Evolutionary conservation across 805 yeast species (phyloP).

Genomic region (Saccharomycopsis javanensis): DNA sequence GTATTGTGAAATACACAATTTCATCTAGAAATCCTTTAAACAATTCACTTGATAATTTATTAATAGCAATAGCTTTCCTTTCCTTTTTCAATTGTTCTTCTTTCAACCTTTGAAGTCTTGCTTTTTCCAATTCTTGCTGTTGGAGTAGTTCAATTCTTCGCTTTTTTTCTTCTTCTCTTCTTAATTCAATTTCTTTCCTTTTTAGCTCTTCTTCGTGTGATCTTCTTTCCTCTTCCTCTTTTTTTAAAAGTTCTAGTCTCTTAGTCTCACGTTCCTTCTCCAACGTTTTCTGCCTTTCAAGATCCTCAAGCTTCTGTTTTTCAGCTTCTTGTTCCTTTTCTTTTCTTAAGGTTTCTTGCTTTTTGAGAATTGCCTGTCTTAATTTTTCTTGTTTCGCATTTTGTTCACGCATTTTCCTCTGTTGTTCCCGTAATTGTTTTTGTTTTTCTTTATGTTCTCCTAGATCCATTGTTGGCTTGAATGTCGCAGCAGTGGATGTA

Average conservation of each 20-base stretch:
- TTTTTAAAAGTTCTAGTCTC: background rate
- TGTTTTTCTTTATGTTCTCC: background rate
- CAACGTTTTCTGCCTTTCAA: background rate
- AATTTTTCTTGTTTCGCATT: conserved; percentile 11
- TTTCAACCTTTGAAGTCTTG: background rate
- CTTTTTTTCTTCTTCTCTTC: conserved; percentile 12
- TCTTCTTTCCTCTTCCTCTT: conserved; percentile 1
- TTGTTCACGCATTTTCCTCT: conserved; percentile 4
- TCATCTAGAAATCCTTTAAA: conserved; percentile 12
- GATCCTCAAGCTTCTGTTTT: conserved; percentile 8
- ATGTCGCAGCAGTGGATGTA: background rate
- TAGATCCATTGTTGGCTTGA: background rate
- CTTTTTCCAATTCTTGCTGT: background rate
- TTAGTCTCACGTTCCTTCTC: conserved; percentile 1
- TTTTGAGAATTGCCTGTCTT: conserved; percentile 1
- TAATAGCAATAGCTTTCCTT: background rate
- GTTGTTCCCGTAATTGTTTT: background rate
- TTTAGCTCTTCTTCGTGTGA: conserved; percentile 11
- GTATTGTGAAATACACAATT: conserved; percentile 23
- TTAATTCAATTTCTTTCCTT: conserved; percentile 11
- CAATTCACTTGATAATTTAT: conserved; percentile 23
- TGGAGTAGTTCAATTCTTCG: background rate
- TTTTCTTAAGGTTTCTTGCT: background rate
- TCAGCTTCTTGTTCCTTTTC: conserved; percentile 15
- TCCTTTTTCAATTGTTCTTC: conserved; percentile 11